Percentiles rank a stretch among this genome's conserved stretches.
Evolutionary conservation across 2,329 filamentous ascomycete species (phyloP).

Genomic region (Diaporthe amygdali): DNA sequence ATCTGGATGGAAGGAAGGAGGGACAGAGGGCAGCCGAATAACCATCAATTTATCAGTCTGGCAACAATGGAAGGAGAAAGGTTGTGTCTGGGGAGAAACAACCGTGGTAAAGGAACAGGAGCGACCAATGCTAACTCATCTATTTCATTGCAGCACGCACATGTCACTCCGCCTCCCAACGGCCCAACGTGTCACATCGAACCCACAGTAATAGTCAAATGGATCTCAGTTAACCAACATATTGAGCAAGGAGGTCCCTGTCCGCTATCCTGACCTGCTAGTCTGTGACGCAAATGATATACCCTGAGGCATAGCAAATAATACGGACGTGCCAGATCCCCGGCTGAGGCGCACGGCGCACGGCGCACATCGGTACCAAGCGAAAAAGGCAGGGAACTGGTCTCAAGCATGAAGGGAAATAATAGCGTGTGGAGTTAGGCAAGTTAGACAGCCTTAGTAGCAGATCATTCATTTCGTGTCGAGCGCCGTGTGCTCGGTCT

Average conservation of each 20-base stretch:
- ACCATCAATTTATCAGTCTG: not conserved
- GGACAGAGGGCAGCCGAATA: not conserved
- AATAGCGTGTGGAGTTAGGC: not conserved
- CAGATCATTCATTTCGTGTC: slow-evolving; percentile 23
- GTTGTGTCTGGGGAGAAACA: not conserved
- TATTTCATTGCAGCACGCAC: not conserved
- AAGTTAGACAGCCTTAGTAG: not conserved
- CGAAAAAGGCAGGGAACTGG: not conserved
- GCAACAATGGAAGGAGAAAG: not conserved
- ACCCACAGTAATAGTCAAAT: slow-evolving; percentile 4
- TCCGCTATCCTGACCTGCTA: not conserved
- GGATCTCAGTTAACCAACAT: not conserved
- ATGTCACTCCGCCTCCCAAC: not conserved
- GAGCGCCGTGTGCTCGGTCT: not conserved
- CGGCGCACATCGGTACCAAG: not conserved
- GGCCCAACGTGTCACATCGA: not conserved
- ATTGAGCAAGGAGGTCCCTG: slow-evolving; percentile 13
- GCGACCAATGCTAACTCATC: not conserved
- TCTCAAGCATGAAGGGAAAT: not conserved
- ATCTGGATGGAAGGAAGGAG: not conserved
- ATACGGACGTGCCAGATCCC: not conserved
- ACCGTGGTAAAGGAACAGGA: not conserved
- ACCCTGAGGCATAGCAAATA: not conserved
- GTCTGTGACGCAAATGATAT: not conserved
- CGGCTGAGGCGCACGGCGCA: not conserved